Percentiles rank a stretch among this genome's conserved stretches.
Conservation (phyloP, 2,329 filamentous ascomycete species). For the Talaromyces sp. region DNA sequence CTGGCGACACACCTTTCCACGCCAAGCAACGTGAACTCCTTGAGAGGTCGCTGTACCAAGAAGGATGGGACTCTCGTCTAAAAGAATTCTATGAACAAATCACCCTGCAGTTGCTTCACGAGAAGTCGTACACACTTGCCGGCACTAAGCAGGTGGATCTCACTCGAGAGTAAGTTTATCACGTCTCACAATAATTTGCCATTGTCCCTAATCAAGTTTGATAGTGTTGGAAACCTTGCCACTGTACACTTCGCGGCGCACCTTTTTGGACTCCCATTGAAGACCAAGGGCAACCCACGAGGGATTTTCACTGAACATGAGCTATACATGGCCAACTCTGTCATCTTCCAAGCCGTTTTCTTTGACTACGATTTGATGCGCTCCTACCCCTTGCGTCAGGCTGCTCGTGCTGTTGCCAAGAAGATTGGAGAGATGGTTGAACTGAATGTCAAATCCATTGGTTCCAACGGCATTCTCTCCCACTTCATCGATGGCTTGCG, state of each 20-base stretch:
- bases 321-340: constrained; percentile 58
- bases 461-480: constrained; percentile 54
- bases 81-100: constrained; percentile 65
- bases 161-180: constrained; percentile 50
- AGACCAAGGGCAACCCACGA: constrained; percentile 49
- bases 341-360: constrained; percentile 65
- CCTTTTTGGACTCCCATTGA: constrained; percentile 55
- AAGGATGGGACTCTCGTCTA: constrained; percentile 60
- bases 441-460: constrained; percentile 61
- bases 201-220: background rate
- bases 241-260: constrained; percentile 55
- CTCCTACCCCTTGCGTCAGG: constrained; percentile 61
- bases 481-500: constrained; percentile 47
- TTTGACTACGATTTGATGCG: constrained; percentile 64
- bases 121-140: constrained; percentile 63
- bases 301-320: constrained; percentile 57
- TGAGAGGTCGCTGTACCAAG: constrained; percentile 57
- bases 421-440: constrained; percentile 63
- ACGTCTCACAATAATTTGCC: background rate
- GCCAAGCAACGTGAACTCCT: constrained; percentile 53
- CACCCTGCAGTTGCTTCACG: constrained; percentile 58
- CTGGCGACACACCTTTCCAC: constrained; percentile 50
- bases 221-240: constrained; percentile 50
- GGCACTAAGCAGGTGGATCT: constrained; percentile 67
- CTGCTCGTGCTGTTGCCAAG: constrained; percentile 54